Base-by-base conservation (phyloP, 2,329 filamentous ascomycete species). In the Fusarium sp. region DNA sequence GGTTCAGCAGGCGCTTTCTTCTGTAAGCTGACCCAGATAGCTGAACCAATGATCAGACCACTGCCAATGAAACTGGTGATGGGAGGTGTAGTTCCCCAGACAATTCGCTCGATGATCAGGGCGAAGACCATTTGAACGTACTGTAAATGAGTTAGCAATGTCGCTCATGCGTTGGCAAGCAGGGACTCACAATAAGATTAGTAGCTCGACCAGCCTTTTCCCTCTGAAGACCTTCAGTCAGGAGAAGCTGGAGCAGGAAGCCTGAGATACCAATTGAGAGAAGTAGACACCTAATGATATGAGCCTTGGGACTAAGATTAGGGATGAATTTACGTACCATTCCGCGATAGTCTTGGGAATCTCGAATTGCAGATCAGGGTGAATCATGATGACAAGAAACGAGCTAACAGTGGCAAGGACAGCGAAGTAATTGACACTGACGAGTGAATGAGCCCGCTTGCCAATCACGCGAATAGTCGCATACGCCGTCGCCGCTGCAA, bases 341-440 rank as follows among this genome's bases (percentile, higher is more conserved):
- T 81, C 79, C 0, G 69, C 24, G 0, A 60, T 11, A 24, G 56
- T 73, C 14, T 73, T 69, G 0, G 82, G 81, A 6, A 83, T 76
- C 60, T 84, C 80, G 14, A 87, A 83, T 6, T 80, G 76, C 30
- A 86, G 75, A 39, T 80, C 81, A 0, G 86, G 86, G 34, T 85
- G 79, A 14, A 83, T 68, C 18, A 84, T 83, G 78, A 95, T 89
- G 44, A 89, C 88, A 2, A 91, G 76, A 3, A 88, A 82, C 13
- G 91, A 93, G 57, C 94, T 89, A 1, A 93, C 75, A 0, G 90
- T 92, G 44, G 92, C 92, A 80, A 90, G 87, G 0, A 84, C 83
- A 3, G 91, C 90, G 79, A 96, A 95, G 80, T 95, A 96, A 72
- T 93, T 95, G 13, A 96, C 93, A 36, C 88, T 91, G 47, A 96